Evolutionary conservation across 306 rosid genomes (phyloP).

Genomic region (Cicer judaicum): DNA sequence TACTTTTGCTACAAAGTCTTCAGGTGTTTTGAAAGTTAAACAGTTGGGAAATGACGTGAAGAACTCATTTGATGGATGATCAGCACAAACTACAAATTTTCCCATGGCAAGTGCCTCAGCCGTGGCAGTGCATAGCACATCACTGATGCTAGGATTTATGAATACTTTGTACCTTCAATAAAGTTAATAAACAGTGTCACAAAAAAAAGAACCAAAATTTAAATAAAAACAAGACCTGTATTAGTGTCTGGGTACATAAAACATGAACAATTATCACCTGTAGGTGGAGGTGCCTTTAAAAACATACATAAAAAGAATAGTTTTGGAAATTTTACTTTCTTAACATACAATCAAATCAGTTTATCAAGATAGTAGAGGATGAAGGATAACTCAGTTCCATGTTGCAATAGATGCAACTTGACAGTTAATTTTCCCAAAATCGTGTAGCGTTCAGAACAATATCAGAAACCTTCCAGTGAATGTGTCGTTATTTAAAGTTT

Average conservation of each 20-base stretch:
- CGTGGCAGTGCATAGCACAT: conserved; percentile 95
- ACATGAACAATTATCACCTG: conserved; percentile 7
- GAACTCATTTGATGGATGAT: conserved; percentile 94
- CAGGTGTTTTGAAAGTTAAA: conserved; percentile 80
- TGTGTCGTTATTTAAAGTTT: conserved; percentile 20
- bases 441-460: conserved; percentile 22
- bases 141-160: conserved; percentile 94
- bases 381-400: conserved; percentile 25
- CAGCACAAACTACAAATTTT: conserved; percentile 92
- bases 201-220: conserved; percentile 1
- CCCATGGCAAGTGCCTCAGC: conserved; percentile 99
- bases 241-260: conserved; percentile 7
- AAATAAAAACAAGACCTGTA: conserved; percentile 17
- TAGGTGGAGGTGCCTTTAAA: conserved; percentile 1
- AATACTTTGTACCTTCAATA: conserved; percentile 92
- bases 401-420: conserved; percentile 36
- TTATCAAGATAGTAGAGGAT: conserved; percentile 26
- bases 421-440: conserved; percentile 12
- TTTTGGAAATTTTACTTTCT: conserved; percentile 34
- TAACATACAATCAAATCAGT: conserved; percentile 5
- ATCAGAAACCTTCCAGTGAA: conserved; percentile 8
- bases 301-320: conserved; percentile 3
- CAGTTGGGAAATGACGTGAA: conserved; percentile 92
- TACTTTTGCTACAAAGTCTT: conserved; percentile 88
- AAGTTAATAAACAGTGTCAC: conserved; percentile 38